phyloP scores from a whole-genome alignment of 371 early-diverging fungal genomes.

The Basidiobolus heterosporus region DNA sequence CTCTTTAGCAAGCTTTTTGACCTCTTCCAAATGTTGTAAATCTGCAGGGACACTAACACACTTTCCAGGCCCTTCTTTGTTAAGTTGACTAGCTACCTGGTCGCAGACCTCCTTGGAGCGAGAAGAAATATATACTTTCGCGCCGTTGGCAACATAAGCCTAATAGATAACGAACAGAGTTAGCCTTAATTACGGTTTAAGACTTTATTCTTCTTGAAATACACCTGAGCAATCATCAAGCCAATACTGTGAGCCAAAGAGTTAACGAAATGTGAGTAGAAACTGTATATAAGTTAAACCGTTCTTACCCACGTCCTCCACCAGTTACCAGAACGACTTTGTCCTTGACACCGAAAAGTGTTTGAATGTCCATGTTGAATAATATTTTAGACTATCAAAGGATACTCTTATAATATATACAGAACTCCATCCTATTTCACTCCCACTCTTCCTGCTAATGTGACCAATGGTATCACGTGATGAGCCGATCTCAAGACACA shows the following conservation, averaged over 20 bases:
- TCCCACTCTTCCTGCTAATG: no score
- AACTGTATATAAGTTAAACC: neutral
- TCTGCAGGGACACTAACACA: slow-evolving; percentile 66
- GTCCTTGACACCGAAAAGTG: slow-evolving; percentile 59
- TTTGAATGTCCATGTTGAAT: slow-evolving; percentile 1
- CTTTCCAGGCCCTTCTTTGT: slow-evolving; percentile 39
- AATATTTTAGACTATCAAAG: no score
- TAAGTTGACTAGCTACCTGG: slow-evolving; percentile 39
- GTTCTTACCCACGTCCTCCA: slow-evolving; percentile 49
- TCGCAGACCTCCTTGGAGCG: slow-evolving; percentile 44
- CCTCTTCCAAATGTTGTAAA: slow-evolving; percentile 42
- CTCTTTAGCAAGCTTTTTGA: slow-evolving; percentile 34
- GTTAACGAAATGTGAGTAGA: neutral
- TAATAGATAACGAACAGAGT: slow-evolving; percentile 3
- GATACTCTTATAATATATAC: no score
- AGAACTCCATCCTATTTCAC: no score
- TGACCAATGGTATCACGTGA: no score
- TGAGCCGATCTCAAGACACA: no score
- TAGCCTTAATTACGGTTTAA: neutral
- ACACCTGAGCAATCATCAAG: slow-evolving; percentile 44
- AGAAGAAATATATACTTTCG: slow-evolving; percentile 56
- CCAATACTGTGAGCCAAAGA: slow-evolving; percentile 23
- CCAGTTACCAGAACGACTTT: slow-evolving; percentile 87
- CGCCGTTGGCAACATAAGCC: slow-evolving; percentile 59
- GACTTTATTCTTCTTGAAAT: neutral